Evolutionary conservation across 169 alveolate species (phyloP), one percentile per base, ranked within the genome.

Genomic region (Plasmodium billcollinsi): DNA sequence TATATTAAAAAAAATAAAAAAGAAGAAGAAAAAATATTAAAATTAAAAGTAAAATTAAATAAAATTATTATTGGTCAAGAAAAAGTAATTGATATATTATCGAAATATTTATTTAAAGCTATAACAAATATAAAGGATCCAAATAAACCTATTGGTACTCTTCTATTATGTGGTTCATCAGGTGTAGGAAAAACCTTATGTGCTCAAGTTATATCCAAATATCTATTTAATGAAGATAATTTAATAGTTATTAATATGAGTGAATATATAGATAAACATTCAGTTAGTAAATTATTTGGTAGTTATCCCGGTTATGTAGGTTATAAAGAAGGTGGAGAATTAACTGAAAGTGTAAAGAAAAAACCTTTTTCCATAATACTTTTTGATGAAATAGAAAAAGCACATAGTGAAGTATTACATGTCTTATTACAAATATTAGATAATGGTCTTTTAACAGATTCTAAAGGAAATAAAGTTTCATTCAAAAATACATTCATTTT

Each of bases 231-330:
- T 43, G 90, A 89, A 50, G 94, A 92, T 50, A 93, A 90, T 62
- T 62, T 94, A 90, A 93, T 96, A 20, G 96, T 96, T 39, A 92
- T 96, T n/a, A 97, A 97, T 88, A 97, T 97, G 98, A 93, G 96
- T 21, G 98, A 97, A 75, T 97, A 96, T 89, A 96, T 92, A 90
- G 98, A 97, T 66, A 95, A 95, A 45, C 98, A 97, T 91, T 93
- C 96, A 59, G 96, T 97, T 15, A 93, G 97, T 49, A 89, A 96
- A 72, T 93, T 97, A n/a, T 74, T 96, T 18, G 98, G 98, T 9
- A 96, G 97, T 18, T 98, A 97, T 15, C 99, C 99, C 0, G 99
- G 99, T 1, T 96, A 96, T 90, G 94, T 96, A 71, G 98, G 98
- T 18, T 96, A 95, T 74, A 97, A 92, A 54, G 94, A 96, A 54